phyloP scores from a whole-genome alignment of 1,284 basidiomycete genomes.

The Ustilago trichophora region DNA sequence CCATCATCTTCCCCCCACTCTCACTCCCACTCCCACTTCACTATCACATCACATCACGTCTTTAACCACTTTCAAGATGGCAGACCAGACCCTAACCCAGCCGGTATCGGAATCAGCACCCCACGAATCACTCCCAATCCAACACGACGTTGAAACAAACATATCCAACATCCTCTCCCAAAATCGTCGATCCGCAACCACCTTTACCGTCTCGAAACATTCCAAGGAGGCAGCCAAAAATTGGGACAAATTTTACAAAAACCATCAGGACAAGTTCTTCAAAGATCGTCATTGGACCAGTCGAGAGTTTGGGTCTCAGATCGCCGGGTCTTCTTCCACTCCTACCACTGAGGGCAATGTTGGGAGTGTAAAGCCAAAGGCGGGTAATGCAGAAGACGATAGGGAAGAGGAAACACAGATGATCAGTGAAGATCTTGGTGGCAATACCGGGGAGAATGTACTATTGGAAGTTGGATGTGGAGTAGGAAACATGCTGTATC shows the following conservation, averaged over 20 bases:
- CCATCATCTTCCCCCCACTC: too few relatives aligned
- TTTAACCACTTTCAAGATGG: too few relatives aligned
- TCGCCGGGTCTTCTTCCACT: constrained; percentile 11
- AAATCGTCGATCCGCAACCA: constrained; percentile 52
- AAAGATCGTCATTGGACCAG: constrained; percentile 67
- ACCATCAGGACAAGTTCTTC: constrained; percentile 65
- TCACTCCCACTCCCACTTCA: too few relatives aligned
- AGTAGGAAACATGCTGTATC: constrained; percentile 64
- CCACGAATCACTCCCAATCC: constrained; percentile 12
- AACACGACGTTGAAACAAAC: constrained; percentile 19
- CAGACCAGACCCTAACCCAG: too few relatives aligned
- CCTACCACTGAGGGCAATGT: too few relatives aligned
- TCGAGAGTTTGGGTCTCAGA: constrained; percentile 55
- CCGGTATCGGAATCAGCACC: constrained; percentile 3
- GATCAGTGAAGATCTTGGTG: neutral
- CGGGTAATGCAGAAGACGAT: too few relatives aligned
- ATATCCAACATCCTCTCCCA: constrained; percentile 28
- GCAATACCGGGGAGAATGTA: constrained; percentile 23
- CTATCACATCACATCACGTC: too few relatives aligned
- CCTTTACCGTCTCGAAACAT: constrained; percentile 56
- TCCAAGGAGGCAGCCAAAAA: constrained; percentile 56
- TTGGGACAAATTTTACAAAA: constrained; percentile 67
- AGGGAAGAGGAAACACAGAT: constrained; percentile 29
- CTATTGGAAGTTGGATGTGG: constrained; percentile 65
- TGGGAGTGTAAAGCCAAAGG: neutral